These are phyloP conservation scores for Xylariaceae sp. DNA, from an alignment of 2,329 filamentous ascomycete species.

Conservation along the genomic window DNA sequence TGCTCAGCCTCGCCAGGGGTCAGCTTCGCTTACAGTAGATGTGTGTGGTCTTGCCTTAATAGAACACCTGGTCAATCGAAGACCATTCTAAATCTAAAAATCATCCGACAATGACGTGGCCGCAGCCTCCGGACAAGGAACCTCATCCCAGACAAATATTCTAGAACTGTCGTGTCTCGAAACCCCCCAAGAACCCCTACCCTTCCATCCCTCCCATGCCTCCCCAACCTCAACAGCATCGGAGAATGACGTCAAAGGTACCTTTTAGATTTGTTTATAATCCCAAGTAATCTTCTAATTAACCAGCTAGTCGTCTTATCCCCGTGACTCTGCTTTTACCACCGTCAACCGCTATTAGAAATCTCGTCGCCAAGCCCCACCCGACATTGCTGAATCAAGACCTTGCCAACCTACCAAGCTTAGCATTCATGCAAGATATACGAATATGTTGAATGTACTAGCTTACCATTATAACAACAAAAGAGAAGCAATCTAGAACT, in stretches of 20 bases:
- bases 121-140: slow-evolving; percentile 23
- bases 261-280: background rate
- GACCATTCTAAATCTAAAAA: slow-evolving; percentile 26
- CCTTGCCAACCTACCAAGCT: too few species aligned
- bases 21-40: too few species aligned
- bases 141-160: slow-evolving; percentile 22
- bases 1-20: background rate
- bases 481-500: too few species aligned
- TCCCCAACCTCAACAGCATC: slow-evolving; percentile 12
- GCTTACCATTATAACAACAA: too few species aligned
- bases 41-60: too few species aligned
- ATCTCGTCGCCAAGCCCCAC: too few species aligned
- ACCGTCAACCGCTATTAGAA: background rate
- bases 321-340: background rate
- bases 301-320: too few species aligned
- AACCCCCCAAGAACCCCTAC: slow-evolving; percentile 8
- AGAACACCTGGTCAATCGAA: too few species aligned
- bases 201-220: slow-evolving; percentile 6
- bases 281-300: slow-evolving; percentile 24
- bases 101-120: slow-evolving; percentile 28
- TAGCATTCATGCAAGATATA: too few species aligned
- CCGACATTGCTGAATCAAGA: too few species aligned
- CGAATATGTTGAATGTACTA: too few species aligned
- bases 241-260: slow-evolving; percentile 25
- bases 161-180: slow-evolving; percentile 20